phyloP scores from a whole-genome alignment of 768 basidiomycete genomes.

The Boletus sensibilis region DNA sequence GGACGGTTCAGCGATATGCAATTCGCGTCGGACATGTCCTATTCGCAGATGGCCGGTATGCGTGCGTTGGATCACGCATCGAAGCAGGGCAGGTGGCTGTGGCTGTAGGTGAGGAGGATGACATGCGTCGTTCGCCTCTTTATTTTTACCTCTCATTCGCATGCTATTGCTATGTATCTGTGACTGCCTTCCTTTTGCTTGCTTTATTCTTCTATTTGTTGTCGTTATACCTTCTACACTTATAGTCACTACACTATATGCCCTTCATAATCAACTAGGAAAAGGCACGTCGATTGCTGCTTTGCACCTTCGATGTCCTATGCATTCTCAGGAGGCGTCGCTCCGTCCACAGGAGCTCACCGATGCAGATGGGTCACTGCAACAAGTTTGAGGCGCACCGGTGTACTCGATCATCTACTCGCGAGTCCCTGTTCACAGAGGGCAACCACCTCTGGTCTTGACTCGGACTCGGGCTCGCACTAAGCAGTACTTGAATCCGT shows the following conservation, averaged over 20 bases:
- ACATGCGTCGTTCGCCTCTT: not conserved
- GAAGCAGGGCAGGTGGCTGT: not conserved
- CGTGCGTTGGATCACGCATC: constrained; percentile 3
- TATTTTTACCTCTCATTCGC: not conserved
- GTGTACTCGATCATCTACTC: too few species aligned
- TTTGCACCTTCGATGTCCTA: too few species aligned
- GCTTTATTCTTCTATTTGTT: not conserved
- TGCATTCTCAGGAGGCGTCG: too few species aligned
- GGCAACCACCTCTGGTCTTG: too few species aligned
- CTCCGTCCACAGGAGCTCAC: too few species aligned
- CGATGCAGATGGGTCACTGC: too few species aligned
- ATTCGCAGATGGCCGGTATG: not conserved
- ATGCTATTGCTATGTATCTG: not conserved
- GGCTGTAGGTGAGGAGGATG: constrained; percentile 58
- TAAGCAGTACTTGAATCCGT: too few species aligned
- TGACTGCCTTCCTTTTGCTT: not conserved
- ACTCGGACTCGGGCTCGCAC: too few species aligned
- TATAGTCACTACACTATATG: too few species aligned
- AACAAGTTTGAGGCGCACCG: too few species aligned
- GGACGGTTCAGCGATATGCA: constrained; percentile 22
- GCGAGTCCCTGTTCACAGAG: too few species aligned
- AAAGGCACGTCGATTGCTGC: too few species aligned
- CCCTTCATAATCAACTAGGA: not conserved
- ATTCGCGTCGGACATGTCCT: constrained; percentile 18
- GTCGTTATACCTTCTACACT: not conserved